Evolutionary conservation across 176 grass and related monocot genomes (phyloP), one percentile per base, ranked within the genome.

Genomic region (Oryza nivara): DNA sequence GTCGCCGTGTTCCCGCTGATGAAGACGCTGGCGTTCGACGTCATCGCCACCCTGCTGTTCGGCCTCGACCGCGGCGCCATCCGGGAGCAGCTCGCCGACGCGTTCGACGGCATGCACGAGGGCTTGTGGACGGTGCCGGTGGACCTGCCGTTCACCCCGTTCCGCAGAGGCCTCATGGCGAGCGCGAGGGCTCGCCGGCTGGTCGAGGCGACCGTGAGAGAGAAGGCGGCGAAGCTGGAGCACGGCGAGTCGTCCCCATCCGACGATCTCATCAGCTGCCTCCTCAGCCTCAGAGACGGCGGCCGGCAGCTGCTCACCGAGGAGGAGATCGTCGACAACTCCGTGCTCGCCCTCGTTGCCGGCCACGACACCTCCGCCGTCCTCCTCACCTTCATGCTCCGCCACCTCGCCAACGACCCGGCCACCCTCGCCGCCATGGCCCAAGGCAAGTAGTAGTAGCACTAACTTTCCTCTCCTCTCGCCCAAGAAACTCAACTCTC

Each of bases 361-460:
- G 82, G 88, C 48, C 78, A 88, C 13, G 91, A 90, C 74, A 93
- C 88, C 4, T 85, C 88, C 4, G 82, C 91, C 54, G 47, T 76
- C 52, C 91, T 93, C 54, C 56, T 90, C 47, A 83, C 88, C 7
- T 93, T 93, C 88, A 90, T 93, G 82, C 11, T 90, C 44, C 88
- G 88, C 36, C 91, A 88, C 12, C 88, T 93, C 45, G 82, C 91
- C 52, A 80, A 34, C 1, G 88, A 93, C 61, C 71, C 65, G 0
- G 78, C 32, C 41, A 90, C 83, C 6, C 83, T 83, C 13, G 49
- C 74, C n/a, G 49, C 70, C 30, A 86, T 89, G 78, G 48, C 74
- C 65, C 41, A 79, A 83, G 83, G 86, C 77, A 78, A 81, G 56
- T 10, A 68, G 10, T 15, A 40, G 38, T 7, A 40, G 3, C 6